Conservation (phyloP, 2,329 filamentous ascomycete genomes). For the Aspergillus hortae region DNA sequence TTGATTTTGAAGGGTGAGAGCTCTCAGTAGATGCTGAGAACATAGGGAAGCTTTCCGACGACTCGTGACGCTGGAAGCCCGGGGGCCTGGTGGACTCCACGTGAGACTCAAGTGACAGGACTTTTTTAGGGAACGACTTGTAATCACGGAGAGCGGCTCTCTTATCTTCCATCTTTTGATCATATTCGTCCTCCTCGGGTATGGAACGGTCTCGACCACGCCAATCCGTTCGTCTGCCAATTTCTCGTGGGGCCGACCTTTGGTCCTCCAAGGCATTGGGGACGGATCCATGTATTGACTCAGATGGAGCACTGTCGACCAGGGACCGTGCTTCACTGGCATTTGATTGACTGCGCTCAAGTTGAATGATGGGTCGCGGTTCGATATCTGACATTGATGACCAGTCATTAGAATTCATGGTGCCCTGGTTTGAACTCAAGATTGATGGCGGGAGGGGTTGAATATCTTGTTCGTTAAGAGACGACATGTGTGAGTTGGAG, state of each 20-base stretch:
- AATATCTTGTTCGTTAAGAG: slow-evolving; percentile 34
- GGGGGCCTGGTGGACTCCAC: slow-evolving; percentile 27
- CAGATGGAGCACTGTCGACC: slow-evolving; percentile 20
- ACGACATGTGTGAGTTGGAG: slow-evolving; percentile 25
- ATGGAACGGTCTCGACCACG: slow-evolving; percentile 24
- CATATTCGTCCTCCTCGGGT: slow-evolving; percentile 36
- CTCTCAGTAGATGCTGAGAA: slow-evolving; percentile 60
- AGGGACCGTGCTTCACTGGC: slow-evolving; percentile 22
- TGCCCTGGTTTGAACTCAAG: slow-evolving; percentile 33
- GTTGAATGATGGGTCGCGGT: slow-evolving; percentile 13
- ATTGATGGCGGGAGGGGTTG: slow-evolving; percentile 43
- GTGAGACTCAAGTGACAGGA: slow-evolving; percentile 47
- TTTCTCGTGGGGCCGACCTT: slow-evolving; percentile 40
- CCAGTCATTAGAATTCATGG: slow-evolving; percentile 26
- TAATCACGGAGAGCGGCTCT: slow-evolving; percentile 46
- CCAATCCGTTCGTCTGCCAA: slow-evolving; percentile 37
- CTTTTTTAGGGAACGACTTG: slow-evolving; percentile 47
- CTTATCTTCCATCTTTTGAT: slow-evolving; percentile 40
- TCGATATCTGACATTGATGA: slow-evolving; percentile 27
- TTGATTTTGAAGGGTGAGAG: slow-evolving; percentile 52
- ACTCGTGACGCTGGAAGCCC: slow-evolving; percentile 51
- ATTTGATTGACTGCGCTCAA: slow-evolving; percentile 21
- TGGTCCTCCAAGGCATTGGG: slow-evolving; percentile 26
- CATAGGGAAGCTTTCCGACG: slow-evolving; percentile 61
- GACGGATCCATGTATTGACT: slow-evolving; percentile 20